Evolutionary conservation across 768 basidiomycete species (phyloP), one percentile per base, ranked within the genome.

Genomic region (Boletus huronensis): DNA sequence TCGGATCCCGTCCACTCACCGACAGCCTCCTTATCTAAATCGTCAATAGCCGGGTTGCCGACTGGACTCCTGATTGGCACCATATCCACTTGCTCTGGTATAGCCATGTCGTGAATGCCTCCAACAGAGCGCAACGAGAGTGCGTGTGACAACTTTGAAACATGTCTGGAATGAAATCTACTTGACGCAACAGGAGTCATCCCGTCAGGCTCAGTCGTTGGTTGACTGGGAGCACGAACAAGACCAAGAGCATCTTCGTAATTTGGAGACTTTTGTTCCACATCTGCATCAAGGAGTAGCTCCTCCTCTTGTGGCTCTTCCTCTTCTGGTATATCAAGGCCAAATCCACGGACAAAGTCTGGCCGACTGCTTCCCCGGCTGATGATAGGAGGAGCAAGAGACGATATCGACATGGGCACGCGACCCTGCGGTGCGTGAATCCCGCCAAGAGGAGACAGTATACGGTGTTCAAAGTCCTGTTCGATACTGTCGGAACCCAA

Each of bases 1-100:
- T 92, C 90, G 38, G 88, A 88, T 16, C 87, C 90, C 4, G 90
- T 92, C 90, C 90, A 91, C 60, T 91, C 90, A 6, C 76, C 85
- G 23, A 82, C 80, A 32, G 62, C 70, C 39, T 73, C 76, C 47
- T 63, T 25, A 40, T 75, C 74, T 39, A 70, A 46, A 50, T 74
- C 74, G 40, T 74, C 74, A 28, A 72, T 62, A 3, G 59, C 66
- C 7, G 68, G 66, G 36, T 67, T 68, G 6, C 72, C 73, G 5
- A 55, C 54, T 10, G 71, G 67, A 52, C 71, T 69, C 23, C 67
- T 64, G 25, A 65, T 61, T 55, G 72, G 69, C 21, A 71, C 62
- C 39, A 67, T 39, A 32, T 72, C 67, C 13, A 67, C 56, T 29
- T 70, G 58, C 1, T 62, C 65, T 16, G 60, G 36, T 35, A 61